Base-by-base conservation (phyloP, 306 rosid species). In the Hippophae gyantsensis region DNA sequence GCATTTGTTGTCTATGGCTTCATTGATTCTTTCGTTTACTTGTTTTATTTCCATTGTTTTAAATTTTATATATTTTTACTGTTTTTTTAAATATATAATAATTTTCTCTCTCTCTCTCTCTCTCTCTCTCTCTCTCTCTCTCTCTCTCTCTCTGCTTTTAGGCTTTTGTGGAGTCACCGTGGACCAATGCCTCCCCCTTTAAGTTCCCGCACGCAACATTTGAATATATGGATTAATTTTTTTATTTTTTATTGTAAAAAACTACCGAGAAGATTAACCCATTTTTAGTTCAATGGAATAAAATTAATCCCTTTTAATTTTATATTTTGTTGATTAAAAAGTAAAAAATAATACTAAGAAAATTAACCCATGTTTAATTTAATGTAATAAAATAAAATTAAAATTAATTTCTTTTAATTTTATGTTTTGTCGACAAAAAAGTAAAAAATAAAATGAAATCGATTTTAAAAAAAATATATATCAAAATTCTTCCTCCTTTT, bases 141-240 rank as follows among this genome's bases (percentile, higher is more conserved):
- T 54, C 44, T 56, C 52, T 52, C 47, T 47, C 10, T 56, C 44
- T 58, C 8, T 12, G 9, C 7, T 48, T 55, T 46, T 40, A 23
- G 11, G n/a, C 55, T 38, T 48, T 69, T 56, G 60, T 58, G 53
- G 54, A 13, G 46, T 6, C 6, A 23, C 14, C 72, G 77, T 69
- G 85, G 81, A 74, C 81, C 75, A 48, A 45, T 65, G 71, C 32
- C 66, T 23, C 75, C 32, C 66, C 14, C 75, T 61, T 32, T 32
- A 32, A 32, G 38, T 32, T 59, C 75, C 75, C 81, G 83, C 89
- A 83, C 69, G 77, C 85, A 76, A 79, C 68, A 64, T 77, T 83
- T 77, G 64, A 72, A 71, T 46, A 14, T 48, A 10, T 11, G 56
- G 40, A 0, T 7, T 26, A 52, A 18, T 27, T 48, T 49, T 9